phyloP scores from a whole-genome alignment of 2,329 filamentous ascomycete genomes.

The Alternaria rosae region DNA sequence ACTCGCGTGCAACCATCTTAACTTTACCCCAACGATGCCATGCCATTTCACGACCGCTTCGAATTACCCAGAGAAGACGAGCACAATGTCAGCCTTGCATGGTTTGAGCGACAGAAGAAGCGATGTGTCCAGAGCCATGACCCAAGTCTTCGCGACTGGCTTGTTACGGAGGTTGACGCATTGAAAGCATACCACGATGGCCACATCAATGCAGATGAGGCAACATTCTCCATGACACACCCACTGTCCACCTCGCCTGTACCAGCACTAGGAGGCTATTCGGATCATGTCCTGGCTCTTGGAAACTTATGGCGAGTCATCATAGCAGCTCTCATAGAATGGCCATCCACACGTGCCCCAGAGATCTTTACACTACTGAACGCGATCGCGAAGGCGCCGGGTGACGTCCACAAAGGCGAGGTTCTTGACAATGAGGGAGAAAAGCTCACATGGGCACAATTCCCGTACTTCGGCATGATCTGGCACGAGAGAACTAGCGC shows the following conservation, averaged over 20 bases:
- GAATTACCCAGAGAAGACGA: not conserved
- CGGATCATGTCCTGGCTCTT: not conserved
- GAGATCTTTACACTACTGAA: not conserved
- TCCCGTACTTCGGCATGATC: not conserved
- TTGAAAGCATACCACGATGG: not conserved
- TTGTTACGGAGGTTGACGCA: not conserved
- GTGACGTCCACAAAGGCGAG: not conserved
- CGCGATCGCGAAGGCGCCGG: not conserved
- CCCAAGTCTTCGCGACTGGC: not conserved
- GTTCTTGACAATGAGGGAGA: not conserved
- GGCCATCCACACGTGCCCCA: not conserved
- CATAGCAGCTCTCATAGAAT: not conserved
- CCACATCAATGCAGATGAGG: not conserved
- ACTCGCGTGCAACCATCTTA: too few relatives aligned
- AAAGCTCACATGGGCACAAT: not conserved
- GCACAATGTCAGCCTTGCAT: not conserved
- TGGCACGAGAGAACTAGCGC: not conserved
- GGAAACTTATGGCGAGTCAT: not conserved
- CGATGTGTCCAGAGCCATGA: not conserved
- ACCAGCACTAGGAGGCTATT: not conserved
- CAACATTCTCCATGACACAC: not conserved
- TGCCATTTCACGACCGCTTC: not conserved
- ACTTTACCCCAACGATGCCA: too few relatives aligned
- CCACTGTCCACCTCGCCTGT: not conserved
- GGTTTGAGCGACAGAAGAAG: not conserved